phyloP scores from a whole-genome alignment of 306 rosid genomes.

The Cucumis cinereus region DNA sequence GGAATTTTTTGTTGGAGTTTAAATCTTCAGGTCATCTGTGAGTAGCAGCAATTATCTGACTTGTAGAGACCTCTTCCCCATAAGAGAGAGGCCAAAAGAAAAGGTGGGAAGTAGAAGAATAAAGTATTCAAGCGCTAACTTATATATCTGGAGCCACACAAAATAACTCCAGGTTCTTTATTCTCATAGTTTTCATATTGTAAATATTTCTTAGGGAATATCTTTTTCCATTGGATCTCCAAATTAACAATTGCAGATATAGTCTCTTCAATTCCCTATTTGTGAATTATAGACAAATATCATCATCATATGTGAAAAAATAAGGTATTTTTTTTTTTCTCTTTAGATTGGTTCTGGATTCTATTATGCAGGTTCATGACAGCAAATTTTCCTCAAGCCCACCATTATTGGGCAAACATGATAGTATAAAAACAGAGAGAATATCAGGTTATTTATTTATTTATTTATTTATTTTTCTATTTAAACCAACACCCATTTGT shows the following conservation, averaged over 20 bases:
- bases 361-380: background rate
- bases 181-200: conserved; percentile 6
- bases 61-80: background rate
- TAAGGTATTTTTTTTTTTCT: background rate
- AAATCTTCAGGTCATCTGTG: conserved; percentile 8
- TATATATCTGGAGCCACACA: conserved; percentile 6
- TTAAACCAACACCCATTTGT: background rate
- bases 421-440: background rate
- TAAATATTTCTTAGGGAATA: conserved; percentile 1
- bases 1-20: conserved; percentile 10
- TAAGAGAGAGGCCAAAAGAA: background rate
- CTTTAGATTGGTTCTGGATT: background rate
- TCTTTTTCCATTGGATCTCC: conserved; percentile 2
- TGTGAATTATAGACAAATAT: background rate
- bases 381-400: background rate
- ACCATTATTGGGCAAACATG: background rate
- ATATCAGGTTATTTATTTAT: background rate
- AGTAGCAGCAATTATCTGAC: background rate
- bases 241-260: conserved; percentile 4
- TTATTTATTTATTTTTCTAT: no score
- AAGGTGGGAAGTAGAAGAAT: background rate
- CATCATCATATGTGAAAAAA: background rate
- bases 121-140: conserved; percentile 2
- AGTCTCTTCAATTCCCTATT: background rate
- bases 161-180: conserved; percentile 8